phyloP scores from a whole-genome alignment of 1,139 yeast species.

The Suhomyces choctaworum region DNA sequence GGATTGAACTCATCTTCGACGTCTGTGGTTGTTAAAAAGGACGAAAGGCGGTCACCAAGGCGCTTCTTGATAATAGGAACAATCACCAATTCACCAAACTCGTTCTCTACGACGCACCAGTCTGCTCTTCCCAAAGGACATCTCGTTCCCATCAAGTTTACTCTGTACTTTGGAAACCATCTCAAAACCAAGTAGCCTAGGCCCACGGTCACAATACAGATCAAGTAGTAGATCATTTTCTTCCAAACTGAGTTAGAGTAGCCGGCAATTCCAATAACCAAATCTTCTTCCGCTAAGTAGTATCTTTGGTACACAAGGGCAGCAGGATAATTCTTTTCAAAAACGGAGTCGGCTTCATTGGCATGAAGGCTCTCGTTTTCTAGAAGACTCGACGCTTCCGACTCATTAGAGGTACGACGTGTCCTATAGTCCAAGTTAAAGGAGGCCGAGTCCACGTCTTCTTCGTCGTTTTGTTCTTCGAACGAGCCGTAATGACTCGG shows the following conservation, averaged over 20 bases:
- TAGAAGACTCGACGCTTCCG: slow-evolving; percentile 20
- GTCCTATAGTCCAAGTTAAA: slow-evolving; percentile 30
- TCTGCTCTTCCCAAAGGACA: slow-evolving; percentile 79
- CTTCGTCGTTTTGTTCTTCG: slow-evolving; percentile 15
- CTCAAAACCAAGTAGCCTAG: slow-evolving; percentile 68
- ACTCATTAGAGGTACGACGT: slow-evolving; percentile 30
- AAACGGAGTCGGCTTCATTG: slow-evolving; percentile 35
- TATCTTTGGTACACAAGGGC: slow-evolving; percentile 66
- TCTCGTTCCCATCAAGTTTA: slow-evolving; percentile 64
- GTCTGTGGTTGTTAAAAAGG: slow-evolving; percentile 49
- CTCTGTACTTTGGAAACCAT: slow-evolving; percentile 82
- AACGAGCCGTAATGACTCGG: slow-evolving; percentile 39
- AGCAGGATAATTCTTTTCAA: slow-evolving; percentile 45
- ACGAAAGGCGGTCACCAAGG: slow-evolving; percentile 71
- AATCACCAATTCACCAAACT: slow-evolving; percentile 79
- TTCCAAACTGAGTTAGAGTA: slow-evolving; percentile 58
- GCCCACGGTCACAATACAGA: slow-evolving; percentile 67
- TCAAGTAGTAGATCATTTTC: slow-evolving; percentile 46
- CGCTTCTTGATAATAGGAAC: slow-evolving; percentile 55
- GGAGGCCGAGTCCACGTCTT: slow-evolving; percentile 10
- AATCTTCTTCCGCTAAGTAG: slow-evolving; percentile 92
- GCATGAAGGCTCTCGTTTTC: slow-evolving; percentile 16
- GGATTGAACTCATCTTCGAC: slow-evolving; percentile 16
- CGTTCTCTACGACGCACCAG: slow-evolving; percentile 93
- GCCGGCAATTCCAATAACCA: slow-evolving; percentile 93